Base-by-base conservation (phyloP, 2,329 filamentous ascomycete genomes). In the Hansfordia pulvinata region DNA sequence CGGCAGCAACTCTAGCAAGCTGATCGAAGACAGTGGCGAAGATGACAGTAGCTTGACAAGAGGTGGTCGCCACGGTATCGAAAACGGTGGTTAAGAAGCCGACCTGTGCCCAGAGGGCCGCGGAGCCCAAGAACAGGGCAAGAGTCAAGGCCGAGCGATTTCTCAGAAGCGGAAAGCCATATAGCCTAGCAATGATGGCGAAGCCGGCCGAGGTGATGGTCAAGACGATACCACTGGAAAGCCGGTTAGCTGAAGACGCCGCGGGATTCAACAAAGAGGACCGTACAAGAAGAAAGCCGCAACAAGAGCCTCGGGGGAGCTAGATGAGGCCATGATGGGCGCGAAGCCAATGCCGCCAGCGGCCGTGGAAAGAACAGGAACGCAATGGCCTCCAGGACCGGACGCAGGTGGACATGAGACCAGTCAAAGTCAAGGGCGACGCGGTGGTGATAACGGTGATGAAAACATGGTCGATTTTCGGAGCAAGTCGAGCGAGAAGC, bases 121-220 rank as follows among this genome's bases (percentile, higher is more conserved):
- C 54, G 30, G 58, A 53, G 15, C 57, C 33, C 40, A 71, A 56
- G 44, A 70, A 71, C 36, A 53, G 47, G 41, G 61, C 50, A 64
- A 73, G 67, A 65, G 60, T 66, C 66, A 73, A 68, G 67, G 68
- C 71, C 65, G 62, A 58, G 53, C 64, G 62, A 52, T 71, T 64
- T 48, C 62, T 58, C 43, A 66, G 56, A 32, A 68, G 47, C 20
- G 58, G 48, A 32, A 54, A 55, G 42, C 58, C 53, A 53, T 64
- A 53, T 37, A 58, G 57, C 41, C 52, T 62, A 35, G 52, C 36
- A 34, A 57, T 52, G 33, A 56, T 49, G 38, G 64, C 51, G 45
- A 62, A 50, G 36, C 60, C 48, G 26, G 58, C 54, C 26, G 58
- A 54, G 17, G 65, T 60, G 28, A 64, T 60, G 41, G 62, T 62